Conservation (phyloP, 805 yeast genomes). For the Debaryomyces hansenii region DNA sequence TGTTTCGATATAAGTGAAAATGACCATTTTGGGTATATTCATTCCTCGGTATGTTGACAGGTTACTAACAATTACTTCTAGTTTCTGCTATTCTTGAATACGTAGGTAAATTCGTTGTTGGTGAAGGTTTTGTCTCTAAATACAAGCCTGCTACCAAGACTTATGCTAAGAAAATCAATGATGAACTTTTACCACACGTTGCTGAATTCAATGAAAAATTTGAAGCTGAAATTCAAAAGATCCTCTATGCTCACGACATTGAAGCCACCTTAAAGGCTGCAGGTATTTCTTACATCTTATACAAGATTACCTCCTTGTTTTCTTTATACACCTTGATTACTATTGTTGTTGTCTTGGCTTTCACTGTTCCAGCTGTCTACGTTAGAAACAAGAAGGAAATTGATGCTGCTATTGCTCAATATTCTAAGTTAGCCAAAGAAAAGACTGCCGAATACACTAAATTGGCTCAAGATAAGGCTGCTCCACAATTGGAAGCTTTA, state of each 20-base stretch:
- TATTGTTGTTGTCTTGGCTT: slow-evolving; percentile 57
- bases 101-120: slow-evolving; percentile 67
- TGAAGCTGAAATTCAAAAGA: slow-evolving; percentile 55
- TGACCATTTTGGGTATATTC: not conserved
- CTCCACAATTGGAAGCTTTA: slow-evolving; percentile 59
- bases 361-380: slow-evolving; percentile 77
- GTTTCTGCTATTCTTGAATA: slow-evolving; percentile 77
- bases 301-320: slow-evolving; percentile 73
- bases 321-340: slow-evolving; percentile 68
- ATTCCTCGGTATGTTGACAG: not conserved
- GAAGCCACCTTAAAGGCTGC: slow-evolving; percentile 75
- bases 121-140: slow-evolving; percentile 77
- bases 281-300: slow-evolving; percentile 59
- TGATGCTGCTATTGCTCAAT: slow-evolving; percentile 57
- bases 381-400: slow-evolving; percentile 73
- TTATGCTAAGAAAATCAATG: slow-evolving; percentile 35
- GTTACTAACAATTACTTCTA: slow-evolving; percentile 24
- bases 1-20: not conserved
- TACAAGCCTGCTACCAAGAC: slow-evolving; percentile 60
- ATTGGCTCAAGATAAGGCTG: slow-evolving; percentile 40
- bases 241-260: slow-evolving; percentile 68
- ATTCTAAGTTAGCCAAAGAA: slow-evolving; percentile 45
- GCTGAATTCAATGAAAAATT: slow-evolving; percentile 47
- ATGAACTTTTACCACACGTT: slow-evolving; percentile 40
- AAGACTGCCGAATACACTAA: slow-evolving; percentile 47